Evolutionary conservation across 1,284 basidiomycete genomes (phyloP), one percentile per base, ranked within the genome.

Genomic region (Fomitiporia mediterranea): DNA sequence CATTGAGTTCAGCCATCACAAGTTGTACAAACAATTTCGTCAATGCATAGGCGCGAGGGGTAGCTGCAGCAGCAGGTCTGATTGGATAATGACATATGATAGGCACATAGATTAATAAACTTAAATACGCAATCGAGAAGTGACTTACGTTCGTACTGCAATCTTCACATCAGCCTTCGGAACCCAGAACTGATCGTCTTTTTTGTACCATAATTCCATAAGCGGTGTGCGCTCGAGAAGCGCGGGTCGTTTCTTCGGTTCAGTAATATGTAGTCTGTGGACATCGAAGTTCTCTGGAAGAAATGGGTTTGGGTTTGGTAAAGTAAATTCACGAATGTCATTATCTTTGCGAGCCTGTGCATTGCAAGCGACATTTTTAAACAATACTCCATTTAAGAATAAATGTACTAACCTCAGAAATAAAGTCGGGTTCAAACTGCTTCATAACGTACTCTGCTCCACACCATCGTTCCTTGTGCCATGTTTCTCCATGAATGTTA

Each of bases 131-230:
- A 17, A 28, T n/a, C 15, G 30, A 34, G 32, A 34, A 34, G 13
- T 6, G 13, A 34, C 68, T 43, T 64, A 88, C 87, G 81, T 89
- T 63, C 84, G 77, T 43, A 92, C 73, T 61, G 89, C 82, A 50
- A 93, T 74, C 54, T 83, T 69, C n/a, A 85, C 78, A 57, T 80
- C 75, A 2, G 91, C 91, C 66, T 91, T 6, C 6, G 95, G 95
- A 5, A 94, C 82, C 89, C 92, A 96, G 75, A 95, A 98, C 58
- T 79, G 81, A 70, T 98, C 94, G 67, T 98, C 94, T 67, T 93
- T 94, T 77, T 98, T 98, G 73, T 94, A 83, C 94, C 94, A 98
- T 8, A 97, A 71, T 19, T 83, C 78, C 1, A 86, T 88, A 28
- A 87, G 66, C 0, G 80, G 72, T 0, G 84, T 91, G 68, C 92